These are phyloP conservation scores for Fusarium coffeatum DNA, from an alignment of 2,329 filamentous ascomycete genomes.

Conservation along the genomic window DNA sequence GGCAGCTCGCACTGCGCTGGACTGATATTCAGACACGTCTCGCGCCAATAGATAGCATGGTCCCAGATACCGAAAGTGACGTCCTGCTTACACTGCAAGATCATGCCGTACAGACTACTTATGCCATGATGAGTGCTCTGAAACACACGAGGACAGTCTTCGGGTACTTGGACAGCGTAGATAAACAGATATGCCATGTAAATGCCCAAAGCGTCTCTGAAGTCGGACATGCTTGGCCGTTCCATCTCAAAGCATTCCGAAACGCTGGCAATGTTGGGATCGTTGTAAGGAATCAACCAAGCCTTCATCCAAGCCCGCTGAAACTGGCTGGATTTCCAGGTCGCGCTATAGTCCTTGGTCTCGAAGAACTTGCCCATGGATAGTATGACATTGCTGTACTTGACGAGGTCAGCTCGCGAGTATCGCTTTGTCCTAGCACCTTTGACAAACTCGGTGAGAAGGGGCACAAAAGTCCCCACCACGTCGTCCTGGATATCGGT, in stretches of 20 bases:
- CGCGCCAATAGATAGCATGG: conserved; percentile 38
- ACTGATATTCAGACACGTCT: conserved; percentile 38
- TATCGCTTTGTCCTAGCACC: conserved; percentile 31
- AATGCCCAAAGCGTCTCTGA: conserved; percentile 25
- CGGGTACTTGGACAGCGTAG: conserved; percentile 28
- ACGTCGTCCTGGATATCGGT: conserved; percentile 26
- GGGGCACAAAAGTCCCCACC: conserved; percentile 21
- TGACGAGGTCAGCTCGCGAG: conserved; percentile 25
- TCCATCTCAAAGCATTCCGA: conserved; percentile 34
- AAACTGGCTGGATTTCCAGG: conserved; percentile 25
- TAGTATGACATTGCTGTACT: conserved; percentile 31
- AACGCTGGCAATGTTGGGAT: conserved; percentile 25
- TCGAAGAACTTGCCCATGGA: conserved; percentile 40
- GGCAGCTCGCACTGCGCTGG: conserved; percentile 32
- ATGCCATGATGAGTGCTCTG: conserved; percentile 40
- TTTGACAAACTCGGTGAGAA: conserved; percentile 35
- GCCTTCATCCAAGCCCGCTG: conserved; percentile 20
- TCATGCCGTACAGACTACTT: conserved; percentile 33
- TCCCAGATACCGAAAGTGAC: conserved; percentile 39
- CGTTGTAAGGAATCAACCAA: conserved; percentile 29
- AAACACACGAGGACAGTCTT: conserved; percentile 34
- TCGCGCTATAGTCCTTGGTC: conserved; percentile 30
- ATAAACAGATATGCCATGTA: conserved; percentile 37
- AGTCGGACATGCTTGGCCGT: conserved; percentile 29
- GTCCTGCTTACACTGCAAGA: conserved; percentile 32